A percentile compares a stretch with the other conserved stretches of the same genome.
Evolutionary conservation across 495 filamentous ascomycete species (phyloP).

Genomic region (Xylaria bambusicola): DNA sequence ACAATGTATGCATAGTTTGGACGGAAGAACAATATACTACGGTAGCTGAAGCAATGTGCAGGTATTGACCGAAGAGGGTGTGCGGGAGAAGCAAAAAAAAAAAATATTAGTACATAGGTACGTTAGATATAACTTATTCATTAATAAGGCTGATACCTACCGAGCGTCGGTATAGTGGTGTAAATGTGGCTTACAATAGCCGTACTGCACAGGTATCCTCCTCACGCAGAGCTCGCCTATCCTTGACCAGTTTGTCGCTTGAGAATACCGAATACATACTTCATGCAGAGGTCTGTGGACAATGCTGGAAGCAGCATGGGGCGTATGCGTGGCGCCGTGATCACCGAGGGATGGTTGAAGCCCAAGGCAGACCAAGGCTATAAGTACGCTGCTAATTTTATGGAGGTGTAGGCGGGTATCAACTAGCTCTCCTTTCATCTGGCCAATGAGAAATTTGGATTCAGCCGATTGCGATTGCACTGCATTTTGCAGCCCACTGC

Average conservation of each 20-base stretch:
- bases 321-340: not conserved
- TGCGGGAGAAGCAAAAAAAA: too few species aligned
- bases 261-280: not conserved
- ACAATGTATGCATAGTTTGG: not conserved
- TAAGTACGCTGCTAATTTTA: too few species aligned
- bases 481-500: not conserved
- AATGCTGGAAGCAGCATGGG: not conserved
- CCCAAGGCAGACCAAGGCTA: too few species aligned
- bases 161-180: too few species aligned
- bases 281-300: not conserved
- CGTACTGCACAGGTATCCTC: not conserved
- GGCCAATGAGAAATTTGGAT: conserved; percentile 3
- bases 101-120: too few species aligned
- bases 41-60: too few species aligned
- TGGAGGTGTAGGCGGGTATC: too few species aligned
- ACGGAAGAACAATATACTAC: not conserved
- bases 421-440: too few species aligned
- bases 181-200: too few species aligned
- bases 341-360: not conserved
- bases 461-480: not conserved
- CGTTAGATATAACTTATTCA: too few species aligned
- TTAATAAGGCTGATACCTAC: too few species aligned
- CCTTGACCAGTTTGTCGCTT: not conserved
- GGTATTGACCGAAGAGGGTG: too few species aligned
- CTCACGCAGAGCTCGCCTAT: not conserved